A percentile compares a stretch with the other conserved stretches of the same genome.
These are phyloP conservation scores for Colletotrichum zoysiae DNA, from an alignment of 2,329 filamentous ascomycete genomes.

Conservation along the genomic window DNA sequence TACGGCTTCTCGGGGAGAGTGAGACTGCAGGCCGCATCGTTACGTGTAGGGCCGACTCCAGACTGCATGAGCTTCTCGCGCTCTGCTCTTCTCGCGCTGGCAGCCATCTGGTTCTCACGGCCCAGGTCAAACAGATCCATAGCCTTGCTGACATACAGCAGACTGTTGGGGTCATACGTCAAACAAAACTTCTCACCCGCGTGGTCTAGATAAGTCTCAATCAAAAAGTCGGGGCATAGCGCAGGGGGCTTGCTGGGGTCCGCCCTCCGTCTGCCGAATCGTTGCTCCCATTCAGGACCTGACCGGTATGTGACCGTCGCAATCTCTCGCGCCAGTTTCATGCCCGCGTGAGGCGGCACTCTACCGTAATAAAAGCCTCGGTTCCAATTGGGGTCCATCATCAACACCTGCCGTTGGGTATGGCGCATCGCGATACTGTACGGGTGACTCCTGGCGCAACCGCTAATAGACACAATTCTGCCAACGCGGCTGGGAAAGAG, in stretches of 20 bases:
- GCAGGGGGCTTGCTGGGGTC: constrained; percentile 89
- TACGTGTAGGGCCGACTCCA: constrained; percentile 50
- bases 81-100: constrained; percentile 71
- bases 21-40: constrained; percentile 76
- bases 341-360: constrained; percentile 92
- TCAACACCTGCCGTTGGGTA: constrained; percentile 95
- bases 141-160: constrained; percentile 96
- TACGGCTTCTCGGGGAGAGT: constrained; percentile 88
- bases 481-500: constrained; percentile 86
- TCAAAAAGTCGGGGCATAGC: constrained; percentile 96
- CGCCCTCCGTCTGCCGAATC: constrained; percentile 89
- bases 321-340: constrained; percentile 98
- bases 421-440: constrained; percentile 99
- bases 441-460: constrained; percentile 93
- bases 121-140: constrained; percentile 99
- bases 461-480: constrained; percentile 88
- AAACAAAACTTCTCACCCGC: constrained; percentile 98
- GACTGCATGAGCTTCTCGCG: constrained; percentile 70
- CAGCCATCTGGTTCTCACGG: constrained; percentile 73
- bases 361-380: constrained; percentile 92
- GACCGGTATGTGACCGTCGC: constrained; percentile 97
- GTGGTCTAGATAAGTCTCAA: constrained; percentile 98
- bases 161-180: constrained; percentile 94
- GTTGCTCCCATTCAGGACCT: constrained; percentile 96
- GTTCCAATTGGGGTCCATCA: constrained; percentile 99